Evolutionary conservation across 148 eudicot species (phyloP).

Genomic region (Rhododendron simsii): DNA sequence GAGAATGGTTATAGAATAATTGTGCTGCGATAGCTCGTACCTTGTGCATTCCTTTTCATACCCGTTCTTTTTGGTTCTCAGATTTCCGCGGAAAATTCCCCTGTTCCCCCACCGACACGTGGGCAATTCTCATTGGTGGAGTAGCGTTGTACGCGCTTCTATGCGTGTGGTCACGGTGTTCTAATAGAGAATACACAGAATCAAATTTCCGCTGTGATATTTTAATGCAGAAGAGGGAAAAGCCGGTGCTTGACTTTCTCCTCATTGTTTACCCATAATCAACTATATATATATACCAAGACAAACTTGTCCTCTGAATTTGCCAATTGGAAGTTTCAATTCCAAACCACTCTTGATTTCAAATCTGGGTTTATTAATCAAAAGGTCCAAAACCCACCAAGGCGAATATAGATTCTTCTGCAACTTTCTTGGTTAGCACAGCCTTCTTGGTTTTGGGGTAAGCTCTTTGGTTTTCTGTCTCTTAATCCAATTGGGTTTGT

Average conservation of each 20-base stretch:
- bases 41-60: not conserved
- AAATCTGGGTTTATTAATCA: not conserved
- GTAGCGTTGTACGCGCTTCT: not conserved
- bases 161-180: too few species aligned
- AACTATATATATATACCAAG: constrained; percentile 1
- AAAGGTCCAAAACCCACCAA: not conserved
- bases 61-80: not conserved
- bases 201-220: not conserved
- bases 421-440: not conserved
- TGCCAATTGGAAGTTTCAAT: not conserved
- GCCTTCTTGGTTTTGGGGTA: not conserved
- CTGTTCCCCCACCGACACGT: not conserved
- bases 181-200: too few species aligned
- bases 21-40: not conserved
- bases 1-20: too few species aligned
- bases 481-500: not conserved
- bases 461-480: constrained; percentile 1
- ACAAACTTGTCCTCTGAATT: not conserved
- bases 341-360: not conserved
- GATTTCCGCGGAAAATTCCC: not conserved
- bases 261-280: not conserved
- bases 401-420: not conserved
- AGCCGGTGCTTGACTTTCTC: not conserved
- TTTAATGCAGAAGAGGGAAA: not conserved
- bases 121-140: not conserved